Evolutionary conservation across 768 basidiomycete genomes (phyloP), one percentile per base, ranked within the genome.

Genomic region (Chalciporus piperatus): DNA sequence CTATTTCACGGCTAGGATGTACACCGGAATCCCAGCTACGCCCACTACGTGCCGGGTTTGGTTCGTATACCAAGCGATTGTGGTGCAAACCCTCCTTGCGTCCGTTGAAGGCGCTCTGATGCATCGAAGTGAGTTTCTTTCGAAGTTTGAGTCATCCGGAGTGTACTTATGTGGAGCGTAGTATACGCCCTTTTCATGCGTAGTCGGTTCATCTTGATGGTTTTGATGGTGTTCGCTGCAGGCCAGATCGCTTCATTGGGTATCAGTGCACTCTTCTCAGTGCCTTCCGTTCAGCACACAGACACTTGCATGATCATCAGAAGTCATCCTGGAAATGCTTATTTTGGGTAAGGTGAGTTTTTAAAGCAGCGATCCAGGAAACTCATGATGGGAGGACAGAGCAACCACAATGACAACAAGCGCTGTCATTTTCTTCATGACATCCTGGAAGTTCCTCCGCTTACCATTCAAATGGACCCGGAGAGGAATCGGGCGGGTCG

Each of bases 151-250:
- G 22, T 17, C 20, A 12, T 22, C 20, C 8, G 7, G 12, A 2
- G 28, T 27, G 10, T 30, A 14, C 10, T 50, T 1, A 25, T 11
- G 6, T 7, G 13, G 12, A 7, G 19, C 20, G 8, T 22, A 65
- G 64, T 65, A 17, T 58, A 65, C 23, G 54, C 54, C 0, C 55
- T 65, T 9, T 65, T 57, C 49, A 20, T 25, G 0, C 14, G 44
- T 4, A 50, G 32, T 39, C 40, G 25, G 10, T 23, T 37, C 23
- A 45, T 65, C 12, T 20, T 54, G 38, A 35, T 41, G 23, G 2
- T 59, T 13, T 43, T 63, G 23, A 8, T 56, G 11, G 0, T 47
- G 4, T 39, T 65, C 20, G 43, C 20, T 7, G 17, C 37, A 7
- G 55, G 45, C 5, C 64, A 65, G 39, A 12, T 50, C 13, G 51